Base-by-base conservation (phyloP, 192 early-diverging fungal species). In the Podochytrium sp. region DNA sequence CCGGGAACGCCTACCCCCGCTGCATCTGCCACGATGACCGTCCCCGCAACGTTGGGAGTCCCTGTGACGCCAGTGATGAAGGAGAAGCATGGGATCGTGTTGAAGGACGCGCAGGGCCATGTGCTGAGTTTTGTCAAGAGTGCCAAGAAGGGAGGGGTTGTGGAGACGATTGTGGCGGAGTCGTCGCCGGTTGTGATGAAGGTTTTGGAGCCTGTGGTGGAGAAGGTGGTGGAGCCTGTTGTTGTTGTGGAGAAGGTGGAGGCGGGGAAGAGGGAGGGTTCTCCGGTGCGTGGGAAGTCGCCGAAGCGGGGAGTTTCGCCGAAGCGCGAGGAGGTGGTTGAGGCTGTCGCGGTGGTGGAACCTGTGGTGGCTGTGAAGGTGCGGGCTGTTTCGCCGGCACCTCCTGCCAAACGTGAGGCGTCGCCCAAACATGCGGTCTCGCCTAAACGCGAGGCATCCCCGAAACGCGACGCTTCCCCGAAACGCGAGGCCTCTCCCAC, bases 81-180 rank as follows among this genome's bases (percentile, higher is more conserved):
- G 40, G 69, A 71, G 42, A 71, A 71, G 25, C 69, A 53, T 12
- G 25, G 40, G 3, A 40, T 71, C 23, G 69, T 71, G n/a, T 60
- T 71, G 69, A 71, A 71, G 37, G 69, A 71, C 29, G 39, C 52
- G 12, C 69, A 71, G 47, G 69, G 69, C 18, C 69, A 71, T 32
- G 57, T 71, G 2, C 41, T 71, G 25, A 60, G 56, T 10, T 71
- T 71, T 42, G 41, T 59, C n/a, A 71, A 71, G 32, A 37, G 30
- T 12, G 30, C 56, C 5, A 71, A 71, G 25, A 57, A 53, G 29
- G 37, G 56, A 1, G 69, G 60, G 25, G 69, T 53, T 20, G 69
- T 71, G 6, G 69, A 71, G 33, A 71, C 69, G 4, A 39, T 71
- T 3, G 42, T 71, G 23, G 18, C 35, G 34, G 43, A 49, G 27